Evolutionary conservation across 2,329 filamentous ascomycete species (phyloP).

Genomic region (Helminthosporium solani): DNA sequence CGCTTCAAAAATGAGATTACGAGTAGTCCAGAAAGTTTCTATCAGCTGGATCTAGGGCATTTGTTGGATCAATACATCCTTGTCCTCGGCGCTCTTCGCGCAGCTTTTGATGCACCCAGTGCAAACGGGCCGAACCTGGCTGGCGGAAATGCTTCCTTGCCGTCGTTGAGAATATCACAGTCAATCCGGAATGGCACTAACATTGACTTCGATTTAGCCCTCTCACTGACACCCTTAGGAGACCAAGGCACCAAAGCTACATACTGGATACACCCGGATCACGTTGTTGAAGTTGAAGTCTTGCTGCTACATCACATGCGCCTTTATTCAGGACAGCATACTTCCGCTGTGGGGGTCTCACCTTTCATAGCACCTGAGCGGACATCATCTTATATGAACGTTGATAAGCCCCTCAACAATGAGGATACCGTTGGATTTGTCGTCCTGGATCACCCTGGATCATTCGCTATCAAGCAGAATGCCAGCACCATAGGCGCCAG

Average conservation of each 20-base stretch:
- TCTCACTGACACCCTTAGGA: conserved; percentile 51
- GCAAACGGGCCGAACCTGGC: conserved; percentile 12
- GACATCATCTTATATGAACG: conserved; percentile 27
- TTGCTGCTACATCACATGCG: conserved; percentile 53
- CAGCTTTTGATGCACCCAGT: conserved; percentile 43
- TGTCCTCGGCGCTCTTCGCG: conserved; percentile 48
- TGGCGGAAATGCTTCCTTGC: conserved; percentile 18
- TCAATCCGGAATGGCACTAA: conserved; percentile 44
- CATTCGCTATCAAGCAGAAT: conserved; percentile 50
- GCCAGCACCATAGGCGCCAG: conserved; percentile 46
- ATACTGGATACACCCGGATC: conserved; percentile 58
- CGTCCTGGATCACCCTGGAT: conserved; percentile 50
- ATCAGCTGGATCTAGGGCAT: conserved; percentile 62
- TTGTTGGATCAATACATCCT: conserved; percentile 52
- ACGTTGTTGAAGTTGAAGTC: conserved; percentile 56
- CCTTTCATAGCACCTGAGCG: conserved; percentile 24
- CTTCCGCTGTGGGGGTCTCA: conserved; percentile 19
- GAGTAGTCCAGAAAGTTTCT: conserved; percentile 69
- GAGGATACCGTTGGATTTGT: conserved; percentile 45
- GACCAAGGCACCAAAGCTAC: conserved; percentile 48
- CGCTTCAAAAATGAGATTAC: conserved; percentile 69
- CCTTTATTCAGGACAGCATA: conserved; percentile 34
- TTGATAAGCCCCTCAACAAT: conserved; percentile 27
- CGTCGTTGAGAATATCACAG: conserved; percentile 41
- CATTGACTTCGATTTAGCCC: conserved; percentile 52